Evolutionary conservation across 2,329 filamentous ascomycete species (phyloP).

Genomic region (Teratosphaeria epicoccoides): DNA sequence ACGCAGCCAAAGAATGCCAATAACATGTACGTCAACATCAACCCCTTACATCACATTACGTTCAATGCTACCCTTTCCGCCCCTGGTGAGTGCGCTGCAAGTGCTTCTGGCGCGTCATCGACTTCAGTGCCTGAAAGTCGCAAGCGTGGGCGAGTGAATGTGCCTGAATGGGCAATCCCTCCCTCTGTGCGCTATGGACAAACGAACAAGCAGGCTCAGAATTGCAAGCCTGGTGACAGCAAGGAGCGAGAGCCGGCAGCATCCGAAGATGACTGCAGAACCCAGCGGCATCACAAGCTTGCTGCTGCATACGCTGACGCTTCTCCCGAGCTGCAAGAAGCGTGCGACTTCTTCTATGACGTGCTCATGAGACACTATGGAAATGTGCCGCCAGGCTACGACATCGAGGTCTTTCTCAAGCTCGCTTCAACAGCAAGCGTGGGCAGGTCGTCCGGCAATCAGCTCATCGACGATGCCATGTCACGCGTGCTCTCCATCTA

Average conservation of each 20-base stretch:
- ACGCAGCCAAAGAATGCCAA: slow-evolving; percentile 22
- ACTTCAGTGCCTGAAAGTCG: neutral
- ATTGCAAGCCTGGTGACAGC: slow-evolving; percentile 3
- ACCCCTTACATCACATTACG: slow-evolving; percentile 1
- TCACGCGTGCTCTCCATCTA: slow-evolving; percentile 6
- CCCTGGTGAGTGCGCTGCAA: neutral
- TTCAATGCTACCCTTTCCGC: slow-evolving; percentile 2
- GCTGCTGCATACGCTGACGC: slow-evolving; percentile 1
- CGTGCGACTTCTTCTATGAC: slow-evolving; percentile 10
- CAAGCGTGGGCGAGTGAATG: neutral
- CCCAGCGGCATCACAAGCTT: neutral
- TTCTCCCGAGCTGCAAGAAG: slow-evolving; percentile 8
- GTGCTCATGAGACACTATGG: slow-evolving; percentile 11
- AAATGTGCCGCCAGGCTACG: slow-evolving; percentile 9
- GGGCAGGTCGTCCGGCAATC: slow-evolving; percentile 11
- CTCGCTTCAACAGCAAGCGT: slow-evolving; percentile 13
- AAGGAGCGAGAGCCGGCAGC: slow-evolving; percentile 1
- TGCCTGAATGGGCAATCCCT: slow-evolving; percentile 3
- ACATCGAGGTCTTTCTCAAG: slow-evolving; percentile 17
- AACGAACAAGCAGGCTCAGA: neutral
- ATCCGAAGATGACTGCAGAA: neutral
- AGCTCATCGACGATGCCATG: slow-evolving; percentile 10
- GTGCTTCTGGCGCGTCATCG: neutral
- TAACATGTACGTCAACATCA: slow-evolving; percentile 23
- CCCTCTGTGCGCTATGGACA: slow-evolving; percentile 1